Conservation (phyloP, 148 eudicot genomes). For the Silene conica region DNA sequence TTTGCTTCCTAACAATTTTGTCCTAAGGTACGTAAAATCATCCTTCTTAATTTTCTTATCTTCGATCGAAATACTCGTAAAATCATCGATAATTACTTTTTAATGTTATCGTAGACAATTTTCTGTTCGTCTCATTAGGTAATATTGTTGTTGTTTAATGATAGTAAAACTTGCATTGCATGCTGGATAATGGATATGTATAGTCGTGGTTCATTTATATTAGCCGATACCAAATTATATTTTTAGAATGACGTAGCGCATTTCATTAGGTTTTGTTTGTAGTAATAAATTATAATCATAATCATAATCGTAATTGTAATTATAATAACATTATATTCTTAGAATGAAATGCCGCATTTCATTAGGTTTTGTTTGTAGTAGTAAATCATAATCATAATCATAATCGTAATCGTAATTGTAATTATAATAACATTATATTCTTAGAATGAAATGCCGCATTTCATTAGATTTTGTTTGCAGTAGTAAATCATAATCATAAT, state of each 20-base stretch:
- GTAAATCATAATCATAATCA: background rate
- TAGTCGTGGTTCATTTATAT: background rate
- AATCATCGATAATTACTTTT: no score
- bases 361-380: background rate
- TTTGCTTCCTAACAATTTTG: slow-evolving; percentile 3
- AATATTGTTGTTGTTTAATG: no score
- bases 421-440: no score
- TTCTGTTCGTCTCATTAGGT: no score
- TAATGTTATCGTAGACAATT: no score
- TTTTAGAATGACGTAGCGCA: background rate
- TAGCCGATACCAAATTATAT: background rate
- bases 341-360: background rate
- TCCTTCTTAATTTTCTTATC: background rate
- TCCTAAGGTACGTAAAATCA: slow-evolving; percentile 3
- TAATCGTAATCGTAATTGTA: no score
- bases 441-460: background rate
- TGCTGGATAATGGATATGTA: background rate
- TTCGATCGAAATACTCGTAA: background rate
- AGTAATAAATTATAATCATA: background rate
- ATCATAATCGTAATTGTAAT: no score
- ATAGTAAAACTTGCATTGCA: background rate
- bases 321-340: background rate
- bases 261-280: background rate
- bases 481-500: background rate
- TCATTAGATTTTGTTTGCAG: background rate